Conservation (phyloP, 495 filamentous ascomycete genomes). For the Penicillium mononematosum region DNA sequence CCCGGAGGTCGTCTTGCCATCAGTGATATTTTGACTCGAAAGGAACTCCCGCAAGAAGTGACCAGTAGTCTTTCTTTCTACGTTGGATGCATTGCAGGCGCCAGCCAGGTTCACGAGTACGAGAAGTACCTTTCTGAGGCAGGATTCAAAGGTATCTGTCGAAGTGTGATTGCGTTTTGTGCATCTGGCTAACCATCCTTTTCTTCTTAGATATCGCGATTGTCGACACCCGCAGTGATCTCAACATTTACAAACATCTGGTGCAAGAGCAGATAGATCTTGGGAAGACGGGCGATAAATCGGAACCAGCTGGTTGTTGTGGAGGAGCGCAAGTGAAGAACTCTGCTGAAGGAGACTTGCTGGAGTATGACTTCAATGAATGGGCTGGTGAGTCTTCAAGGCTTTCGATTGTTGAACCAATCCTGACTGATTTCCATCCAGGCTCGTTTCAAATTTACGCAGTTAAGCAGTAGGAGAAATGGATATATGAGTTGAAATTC, state of each 20-base stretch:
- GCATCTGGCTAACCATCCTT: neutral
- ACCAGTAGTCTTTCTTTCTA: slow-evolving; percentile 51
- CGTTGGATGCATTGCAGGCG: slow-evolving; percentile 61
- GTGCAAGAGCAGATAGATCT: slow-evolving; percentile 1
- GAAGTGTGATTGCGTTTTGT: slow-evolving; percentile 1
- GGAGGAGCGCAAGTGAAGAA: neutral
- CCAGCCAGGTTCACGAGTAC: slow-evolving; percentile 54
- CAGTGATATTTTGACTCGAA: slow-evolving; percentile 61
- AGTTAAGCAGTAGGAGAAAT: neutral
- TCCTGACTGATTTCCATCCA: neutral
- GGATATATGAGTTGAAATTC: neutral
- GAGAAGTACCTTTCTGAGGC: slow-evolving; percentile 51
- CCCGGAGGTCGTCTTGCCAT: slow-evolving; percentile 62
- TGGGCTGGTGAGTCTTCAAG: slow-evolving; percentile 20
- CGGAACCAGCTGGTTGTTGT: slow-evolving; percentile 9
- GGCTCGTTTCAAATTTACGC: slow-evolving; percentile 8
- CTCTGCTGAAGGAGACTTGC: neutral
- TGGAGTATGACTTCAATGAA: slow-evolving; percentile 18
- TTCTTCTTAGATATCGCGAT: slow-evolving; percentile 48
- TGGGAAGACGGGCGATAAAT: too few relatives aligned
- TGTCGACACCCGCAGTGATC: slow-evolving; percentile 51
- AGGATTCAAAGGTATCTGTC: slow-evolving; percentile 53
- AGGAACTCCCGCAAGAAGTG: slow-evolving; percentile 50
- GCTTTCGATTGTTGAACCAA: neutral
- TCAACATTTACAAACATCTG: slow-evolving; percentile 55